Evolutionary conservation across 1,284 basidiomycete genomes (phyloP).

Genomic region (Clitocybe nebularis): DNA sequence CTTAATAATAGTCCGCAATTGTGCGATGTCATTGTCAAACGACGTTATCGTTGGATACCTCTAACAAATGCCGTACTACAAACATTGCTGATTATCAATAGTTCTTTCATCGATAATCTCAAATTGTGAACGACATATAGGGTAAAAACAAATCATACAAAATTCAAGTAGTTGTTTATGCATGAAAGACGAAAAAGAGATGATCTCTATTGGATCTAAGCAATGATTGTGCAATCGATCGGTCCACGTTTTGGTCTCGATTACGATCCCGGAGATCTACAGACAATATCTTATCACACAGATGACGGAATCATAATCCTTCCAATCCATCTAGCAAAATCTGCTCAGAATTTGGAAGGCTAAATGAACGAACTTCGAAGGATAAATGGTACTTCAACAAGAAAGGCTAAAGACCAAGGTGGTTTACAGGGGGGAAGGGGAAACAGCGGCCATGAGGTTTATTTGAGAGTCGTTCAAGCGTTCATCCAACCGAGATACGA

Average conservation of each 20-base stretch:
- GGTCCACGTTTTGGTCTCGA: not conserved
- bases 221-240: not conserved
- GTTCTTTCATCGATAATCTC: not conserved
- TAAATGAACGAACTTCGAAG: not conserved
- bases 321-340: not conserved
- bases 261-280: not conserved
- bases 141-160: not conserved
- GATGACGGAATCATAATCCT: not conserved
- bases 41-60: too few species aligned
- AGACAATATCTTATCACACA: not conserved
- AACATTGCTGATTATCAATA: too few species aligned
- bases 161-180: too few species aligned
- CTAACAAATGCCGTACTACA: too few species aligned
- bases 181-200: too few species aligned
- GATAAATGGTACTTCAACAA: too few species aligned
- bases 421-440: too few species aligned
- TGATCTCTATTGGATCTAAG: not conserved
- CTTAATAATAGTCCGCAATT: too few species aligned
- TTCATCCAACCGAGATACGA: not conserved
- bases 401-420: too few species aligned
- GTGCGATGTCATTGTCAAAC: too few species aligned
- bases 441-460: conserved; percentile 1
- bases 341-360: too few species aligned
- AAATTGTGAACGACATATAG: not conserved
- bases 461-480: too few species aligned